These are phyloP conservation scores for Fusarium xylarioides DNA, from an alignment of 2,329 filamentous ascomycete species.

Conservation along the genomic window DNA sequence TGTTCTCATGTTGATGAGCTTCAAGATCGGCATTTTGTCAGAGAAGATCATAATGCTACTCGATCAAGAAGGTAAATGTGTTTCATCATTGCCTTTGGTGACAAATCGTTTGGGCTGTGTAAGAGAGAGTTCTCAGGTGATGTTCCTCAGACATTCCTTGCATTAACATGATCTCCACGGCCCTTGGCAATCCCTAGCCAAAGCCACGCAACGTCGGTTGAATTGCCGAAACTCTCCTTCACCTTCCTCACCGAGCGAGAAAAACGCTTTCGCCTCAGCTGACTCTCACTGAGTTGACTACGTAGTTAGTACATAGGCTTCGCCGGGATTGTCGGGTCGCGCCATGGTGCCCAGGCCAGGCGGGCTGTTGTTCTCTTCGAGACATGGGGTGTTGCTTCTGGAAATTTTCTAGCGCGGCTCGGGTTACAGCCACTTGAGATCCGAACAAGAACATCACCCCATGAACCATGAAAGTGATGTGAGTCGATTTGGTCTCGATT, in stretches of 20 bases:
- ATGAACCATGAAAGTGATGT: constrained; percentile 24
- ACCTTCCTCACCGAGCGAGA: constrained; percentile 8
- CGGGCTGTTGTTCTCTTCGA: not conserved
- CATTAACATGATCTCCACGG: constrained; percentile 8
- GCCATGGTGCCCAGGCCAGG: not conserved
- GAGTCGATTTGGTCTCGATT: constrained; percentile 1
- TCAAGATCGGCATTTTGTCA: not conserved
- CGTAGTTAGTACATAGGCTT: not conserved
- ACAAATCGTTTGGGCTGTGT: not conserved
- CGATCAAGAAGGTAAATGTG: not conserved
- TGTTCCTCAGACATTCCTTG: not conserved
- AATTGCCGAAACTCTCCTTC: constrained; percentile 8
- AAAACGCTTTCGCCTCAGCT: constrained; percentile 38
- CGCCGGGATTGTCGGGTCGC: constrained; percentile 12
- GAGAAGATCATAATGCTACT: not conserved
- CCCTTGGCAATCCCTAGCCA: constrained; percentile 6
- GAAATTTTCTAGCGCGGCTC: constrained; percentile 43
- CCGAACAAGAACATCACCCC: constrained; percentile 33
- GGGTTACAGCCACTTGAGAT: constrained; percentile 22
- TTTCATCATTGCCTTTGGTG: not conserved
- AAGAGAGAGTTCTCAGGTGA: not conserved
- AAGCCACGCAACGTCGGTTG: constrained; percentile 9
- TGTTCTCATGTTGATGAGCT: not conserved
- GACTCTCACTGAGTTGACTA: constrained; percentile 24
- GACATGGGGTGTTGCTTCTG: constrained; percentile 33